Evolutionary conservation across 805 yeast species (phyloP), one percentile per base, ranked within the genome.

Genomic region (Yarrowia alimentaria): DNA sequence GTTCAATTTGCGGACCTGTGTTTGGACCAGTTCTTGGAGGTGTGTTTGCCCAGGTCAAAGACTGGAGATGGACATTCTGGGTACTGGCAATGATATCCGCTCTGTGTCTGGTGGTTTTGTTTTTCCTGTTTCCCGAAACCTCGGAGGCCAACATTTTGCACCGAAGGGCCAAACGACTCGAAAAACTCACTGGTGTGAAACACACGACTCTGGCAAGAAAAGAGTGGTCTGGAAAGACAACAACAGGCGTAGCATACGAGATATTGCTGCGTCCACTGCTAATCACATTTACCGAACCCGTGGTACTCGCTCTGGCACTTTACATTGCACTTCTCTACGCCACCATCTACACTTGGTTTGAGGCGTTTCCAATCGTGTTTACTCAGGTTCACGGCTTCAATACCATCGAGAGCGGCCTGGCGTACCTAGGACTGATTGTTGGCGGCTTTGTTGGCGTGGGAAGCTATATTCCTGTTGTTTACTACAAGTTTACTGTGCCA

Each of bases 11-110:
- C 30, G 84, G 82, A 8, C 82, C 81, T 1, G 67, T 73, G 3
- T 37, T 75, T 12, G 83, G 81, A 11, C 84, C 85, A 0, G 56
- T 80, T 8, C 56, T 80, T 17, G 84, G 83, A 21, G 73, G 80
- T 5, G 68, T 71, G 3, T 64, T 79, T 57, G 67, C 69, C 3
- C 72, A 66, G n/a, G 71, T 70, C 4, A 68, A 75, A 54, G 64
- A 60, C 60, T 78, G 82, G 83, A 70, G 79, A 62, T 77, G 75
- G 75, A 63, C 74, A 6, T 74, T 75, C 56, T 77, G 81, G 81
- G 43, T 59, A 16, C 34, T 63, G 33, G 20, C 56, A 52, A 69
- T 72, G 55, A 55, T 72, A 30, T 59, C 71, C 35, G 47, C 30
- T 11, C 75, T 72, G 12, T 58, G 61, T 4, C 55, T 67, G 9